Evolutionary conservation across 768 basidiomycete genomes (phyloP), one percentile per base, ranked within the genome.

Genomic region (Naganishia kalamii): DNA sequence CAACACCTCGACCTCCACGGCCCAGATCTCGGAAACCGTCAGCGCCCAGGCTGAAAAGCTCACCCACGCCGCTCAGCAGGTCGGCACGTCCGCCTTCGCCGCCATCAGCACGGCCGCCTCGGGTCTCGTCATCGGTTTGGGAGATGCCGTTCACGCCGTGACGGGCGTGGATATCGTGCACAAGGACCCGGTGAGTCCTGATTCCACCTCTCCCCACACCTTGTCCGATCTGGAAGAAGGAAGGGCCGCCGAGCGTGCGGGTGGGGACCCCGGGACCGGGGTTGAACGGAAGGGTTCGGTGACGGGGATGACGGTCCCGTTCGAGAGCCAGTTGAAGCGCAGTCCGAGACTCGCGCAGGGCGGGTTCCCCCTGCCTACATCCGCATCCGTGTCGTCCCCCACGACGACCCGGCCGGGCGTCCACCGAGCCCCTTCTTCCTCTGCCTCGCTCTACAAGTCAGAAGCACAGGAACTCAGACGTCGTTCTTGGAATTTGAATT

Each of bases 131-230:
- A 5, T 41, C 23, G 66, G 66, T 13, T 51, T 62, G 27, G 57
- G 49, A 25, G 66, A 68, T 33, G 73, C 70, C 37, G 73, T 75
- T 12, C 74, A 74, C 54, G 70, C 67, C 30, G 72, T 71, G n/a
- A 76, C 74, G 0, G 76, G 76, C 44, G 62, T 77, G 15, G 75
- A 77, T 59, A 41, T 77, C 27, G 65, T 71, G 25, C 71, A 74
- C 61, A 40, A 64, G 25, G 49, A 72, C 15, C 75, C 76, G 23
- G 76, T 77, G 41, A 71, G 76, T 73, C 44, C 32, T 54, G 21
- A 25, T 64, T 27, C 50, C 7, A 27, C 11, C 19, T 32, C 35
- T 21, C 29, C 30, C 27, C 3, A 33, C 15, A 11, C n/a, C n/a
- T 21, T 50, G 37, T 54, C 37, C 35, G 33, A n/a, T 13, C 54